These are phyloP conservation scores for Dictyostelium firmibasis DNA, from an alignment of 78 protist species.

Conservation along the genomic window DNA sequence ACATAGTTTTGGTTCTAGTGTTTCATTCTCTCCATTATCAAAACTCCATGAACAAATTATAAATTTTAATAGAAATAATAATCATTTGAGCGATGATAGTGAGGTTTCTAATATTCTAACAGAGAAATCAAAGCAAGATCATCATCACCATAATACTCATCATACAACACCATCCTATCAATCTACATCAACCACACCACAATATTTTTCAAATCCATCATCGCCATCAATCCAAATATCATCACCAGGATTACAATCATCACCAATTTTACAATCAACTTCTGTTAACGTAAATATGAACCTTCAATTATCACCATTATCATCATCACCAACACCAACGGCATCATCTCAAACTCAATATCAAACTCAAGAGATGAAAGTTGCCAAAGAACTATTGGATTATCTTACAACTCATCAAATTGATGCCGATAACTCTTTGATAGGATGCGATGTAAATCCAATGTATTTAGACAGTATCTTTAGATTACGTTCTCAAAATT, in stretches of 20 bases:
- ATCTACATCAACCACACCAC: not conserved
- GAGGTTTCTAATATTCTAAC: not conserved
- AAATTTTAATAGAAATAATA: not conserved
- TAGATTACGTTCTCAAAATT: slow-evolving; percentile 36
- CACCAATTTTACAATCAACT: not conserved
- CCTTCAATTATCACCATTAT: not conserved
- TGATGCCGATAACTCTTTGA: slow-evolving; percentile 59
- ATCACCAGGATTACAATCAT: slow-evolving; percentile 1
- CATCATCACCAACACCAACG: not conserved
- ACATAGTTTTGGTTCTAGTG: not conserved
- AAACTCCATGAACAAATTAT: not conserved
- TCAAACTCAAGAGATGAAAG: slow-evolving; percentile 36
- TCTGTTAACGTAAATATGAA: too few species aligned
- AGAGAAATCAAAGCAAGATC: not conserved
- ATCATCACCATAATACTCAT: not conserved
- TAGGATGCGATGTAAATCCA: slow-evolving; percentile 62
- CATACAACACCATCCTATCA: not conserved
- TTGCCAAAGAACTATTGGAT: slow-evolving; percentile 49
- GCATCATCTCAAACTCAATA: not conserved
- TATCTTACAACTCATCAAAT: slow-evolving; percentile 34
- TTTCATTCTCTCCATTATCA: not conserved
- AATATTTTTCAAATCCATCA: not conserved
- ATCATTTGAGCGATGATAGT: not conserved
- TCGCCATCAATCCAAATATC: not conserved
- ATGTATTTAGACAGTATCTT: slow-evolving; percentile 41